phyloP scores from a whole-genome alignment of 2,329 filamentous ascomycete genomes.

The Akanthomyces dipterigenus region DNA sequence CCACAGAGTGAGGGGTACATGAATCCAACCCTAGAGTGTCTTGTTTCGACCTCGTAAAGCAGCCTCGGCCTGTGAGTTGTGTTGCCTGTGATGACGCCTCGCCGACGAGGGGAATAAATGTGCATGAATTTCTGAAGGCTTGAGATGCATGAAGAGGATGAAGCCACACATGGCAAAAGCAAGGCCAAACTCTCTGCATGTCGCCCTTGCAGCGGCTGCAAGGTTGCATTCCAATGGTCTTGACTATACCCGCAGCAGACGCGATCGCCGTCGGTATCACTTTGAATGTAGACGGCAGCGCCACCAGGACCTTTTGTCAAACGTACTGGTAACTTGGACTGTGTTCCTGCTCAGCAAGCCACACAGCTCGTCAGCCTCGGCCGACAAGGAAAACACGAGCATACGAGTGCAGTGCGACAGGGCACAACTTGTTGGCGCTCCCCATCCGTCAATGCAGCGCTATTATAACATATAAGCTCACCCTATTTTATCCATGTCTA shows the following conservation, averaged over 20 bases:
- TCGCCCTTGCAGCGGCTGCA: not conserved
- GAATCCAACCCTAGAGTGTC: not conserved
- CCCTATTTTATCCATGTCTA: not conserved
- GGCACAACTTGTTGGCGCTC: not conserved
- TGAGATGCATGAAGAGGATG: not conserved
- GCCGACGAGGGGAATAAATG: not conserved
- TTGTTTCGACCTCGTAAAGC: not conserved
- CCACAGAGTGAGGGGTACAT: not conserved
- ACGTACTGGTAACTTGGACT: not conserved
- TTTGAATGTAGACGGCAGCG: not conserved
- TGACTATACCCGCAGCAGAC: conserved; percentile 6
- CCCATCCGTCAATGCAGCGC: not conserved
- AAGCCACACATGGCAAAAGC: not conserved
- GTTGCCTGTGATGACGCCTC: not conserved
- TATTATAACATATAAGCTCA: not conserved
- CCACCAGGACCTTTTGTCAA: conserved; percentile 4
- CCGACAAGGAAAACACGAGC: not conserved
- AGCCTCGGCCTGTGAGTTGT: not conserved
- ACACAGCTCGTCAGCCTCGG: conserved; percentile 3
- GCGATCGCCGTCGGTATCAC: too few species aligned
- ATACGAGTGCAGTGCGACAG: not conserved
- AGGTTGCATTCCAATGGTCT: conserved; percentile 4
- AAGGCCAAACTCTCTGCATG: not conserved
- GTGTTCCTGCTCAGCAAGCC: conserved; percentile 1
- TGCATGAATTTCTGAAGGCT: not conserved